phyloP scores from a whole-genome alignment of 495 filamentous ascomycete genomes.

The Elaphomyces granulatus region DNA sequence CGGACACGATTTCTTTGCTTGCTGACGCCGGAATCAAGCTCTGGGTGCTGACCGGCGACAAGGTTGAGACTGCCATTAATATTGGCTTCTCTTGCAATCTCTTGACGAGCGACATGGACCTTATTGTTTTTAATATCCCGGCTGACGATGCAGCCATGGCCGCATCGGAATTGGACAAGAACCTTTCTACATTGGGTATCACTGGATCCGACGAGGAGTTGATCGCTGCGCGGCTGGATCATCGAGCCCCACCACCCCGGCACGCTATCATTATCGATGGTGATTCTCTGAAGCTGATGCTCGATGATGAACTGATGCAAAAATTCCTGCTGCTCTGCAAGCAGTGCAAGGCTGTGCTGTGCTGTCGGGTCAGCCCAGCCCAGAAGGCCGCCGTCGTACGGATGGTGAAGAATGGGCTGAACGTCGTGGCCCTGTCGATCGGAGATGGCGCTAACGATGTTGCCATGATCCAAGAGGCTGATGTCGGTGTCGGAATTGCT shows the following conservation, averaged over 20 bases:
- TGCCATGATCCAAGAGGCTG: conserved; percentile 98
- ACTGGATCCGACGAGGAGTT: conserved; percentile 84
- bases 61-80: conserved; percentile 98
- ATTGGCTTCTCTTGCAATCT: conserved; percentile 99
- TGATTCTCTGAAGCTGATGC: conserved; percentile 79
- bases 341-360: conserved; percentile 91
- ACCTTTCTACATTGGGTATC: conserved; percentile 58
- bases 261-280: conserved; percentile 98
- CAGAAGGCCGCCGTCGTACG: conserved; percentile 96
- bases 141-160: conserved; percentile 54
- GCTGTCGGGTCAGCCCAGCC: conserved; percentile 91
- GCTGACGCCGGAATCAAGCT: conserved; percentile 94
- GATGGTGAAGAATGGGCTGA: conserved; percentile 86
- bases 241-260: conserved; percentile 70
- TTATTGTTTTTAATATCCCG: conserved; percentile 77
- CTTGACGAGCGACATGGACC: conserved; percentile 92
- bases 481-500: conserved; percentile 96
- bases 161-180: conserved; percentile 53
- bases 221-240: conserved; percentile 58
- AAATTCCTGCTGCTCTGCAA: conserved; percentile 95
- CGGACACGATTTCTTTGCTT: conserved; percentile 87
- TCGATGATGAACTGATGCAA: conserved; percentile 68
- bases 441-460: conserved; percentile 99
- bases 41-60: conserved; percentile 99
- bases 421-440: conserved; percentile 94